Conservation (phyloP, 768 basidiomycete genomes). For the Auriscalpium microsporum region DNA sequence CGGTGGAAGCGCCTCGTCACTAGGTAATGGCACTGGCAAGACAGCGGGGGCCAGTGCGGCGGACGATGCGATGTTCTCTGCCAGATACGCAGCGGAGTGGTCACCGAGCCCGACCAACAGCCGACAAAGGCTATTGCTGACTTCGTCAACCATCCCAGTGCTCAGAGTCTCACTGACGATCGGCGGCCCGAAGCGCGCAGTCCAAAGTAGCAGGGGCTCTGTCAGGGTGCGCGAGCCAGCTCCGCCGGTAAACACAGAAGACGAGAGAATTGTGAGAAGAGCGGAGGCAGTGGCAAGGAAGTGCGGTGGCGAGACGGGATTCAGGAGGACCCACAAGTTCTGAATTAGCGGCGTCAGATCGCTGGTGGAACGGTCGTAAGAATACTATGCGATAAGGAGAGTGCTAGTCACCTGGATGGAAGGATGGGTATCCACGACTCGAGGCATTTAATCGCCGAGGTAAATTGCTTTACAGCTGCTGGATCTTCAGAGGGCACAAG, state of each 20-base stretch:
- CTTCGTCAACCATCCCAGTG: slow-evolving; percentile 39
- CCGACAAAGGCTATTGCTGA: slow-evolving; percentile 70
- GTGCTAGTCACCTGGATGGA: slow-evolving; percentile 47
- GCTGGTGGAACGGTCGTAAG: slow-evolving; percentile 26
- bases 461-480: slow-evolving; percentile 38
- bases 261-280: slow-evolving; percentile 61
- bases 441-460: slow-evolving; percentile 69
- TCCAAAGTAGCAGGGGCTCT: slow-evolving; percentile 81
- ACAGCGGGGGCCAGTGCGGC: slow-evolving; percentile 22
- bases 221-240: slow-evolving; percentile 64
- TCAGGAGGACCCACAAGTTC: slow-evolving; percentile 44
- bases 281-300: slow-evolving; percentile 37
- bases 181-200: slow-evolving; percentile 43
- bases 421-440: slow-evolving; percentile 76
- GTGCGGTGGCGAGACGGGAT: slow-evolving; percentile 19
- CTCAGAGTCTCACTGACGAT: slow-evolving; percentile 26
- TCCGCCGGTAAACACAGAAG: slow-evolving; percentile 65
- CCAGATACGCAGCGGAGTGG: slow-evolving; percentile 75
- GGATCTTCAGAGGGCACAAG: slow-evolving; percentile 33
- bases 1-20: slow-evolving; percentile 11
- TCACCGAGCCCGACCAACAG: slow-evolving; percentile 77
- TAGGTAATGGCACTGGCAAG: slow-evolving; percentile 12
- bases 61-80: slow-evolving; percentile 51
- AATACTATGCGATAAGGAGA: not conserved
- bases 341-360: slow-evolving; percentile 64